phyloP scores from a whole-genome alignment of 1,284 basidiomycete species.

The Rugiboletus extremiorientalis region DNA sequence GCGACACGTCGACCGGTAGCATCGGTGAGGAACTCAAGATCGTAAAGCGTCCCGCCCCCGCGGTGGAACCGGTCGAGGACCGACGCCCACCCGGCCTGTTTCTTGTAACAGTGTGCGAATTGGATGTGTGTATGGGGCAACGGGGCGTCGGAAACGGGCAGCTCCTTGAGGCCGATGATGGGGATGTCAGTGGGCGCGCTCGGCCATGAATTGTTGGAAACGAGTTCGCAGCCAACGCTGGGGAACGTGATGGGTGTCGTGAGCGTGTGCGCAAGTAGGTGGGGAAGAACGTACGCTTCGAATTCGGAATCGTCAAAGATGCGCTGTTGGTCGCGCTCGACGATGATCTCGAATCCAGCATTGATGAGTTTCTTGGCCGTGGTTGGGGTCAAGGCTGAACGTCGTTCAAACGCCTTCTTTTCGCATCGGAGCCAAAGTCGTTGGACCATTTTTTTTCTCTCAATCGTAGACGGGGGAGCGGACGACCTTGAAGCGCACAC shows the following conservation, averaged over 20 bases:
- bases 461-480: no score
- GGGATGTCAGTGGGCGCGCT: conserved; percentile 72
- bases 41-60: conserved; percentile 90
- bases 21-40: conserved; percentile 96
- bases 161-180: conserved; percentile 97
- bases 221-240: conserved; percentile 89
- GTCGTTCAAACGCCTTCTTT: conserved; percentile 92
- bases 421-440: conserved; percentile 91
- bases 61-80: conserved; percentile 87
- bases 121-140: conserved; percentile 96
- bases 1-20: conserved; percentile 86
- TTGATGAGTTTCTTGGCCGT: conserved; percentile 91
- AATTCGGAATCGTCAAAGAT: conserved; percentile 97
- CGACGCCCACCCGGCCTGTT: conserved; percentile 90
- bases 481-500: no score
- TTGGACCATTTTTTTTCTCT: conserved; percentile 31
- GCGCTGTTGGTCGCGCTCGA: conserved; percentile 92
- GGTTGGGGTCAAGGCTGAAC: conserved; percentile 91
- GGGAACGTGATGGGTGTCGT: background rate
- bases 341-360: conserved; percentile 88
- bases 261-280: background rate
- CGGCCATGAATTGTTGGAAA: conserved; percentile 90
- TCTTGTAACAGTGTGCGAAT: conserved; percentile 99
- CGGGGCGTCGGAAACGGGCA: conserved; percentile 79
- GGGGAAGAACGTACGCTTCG: conserved; percentile 66